phyloP scores from a whole-genome alignment of 2,329 filamentous ascomycete genomes.

The Ceratocystis huliohia region DNA sequence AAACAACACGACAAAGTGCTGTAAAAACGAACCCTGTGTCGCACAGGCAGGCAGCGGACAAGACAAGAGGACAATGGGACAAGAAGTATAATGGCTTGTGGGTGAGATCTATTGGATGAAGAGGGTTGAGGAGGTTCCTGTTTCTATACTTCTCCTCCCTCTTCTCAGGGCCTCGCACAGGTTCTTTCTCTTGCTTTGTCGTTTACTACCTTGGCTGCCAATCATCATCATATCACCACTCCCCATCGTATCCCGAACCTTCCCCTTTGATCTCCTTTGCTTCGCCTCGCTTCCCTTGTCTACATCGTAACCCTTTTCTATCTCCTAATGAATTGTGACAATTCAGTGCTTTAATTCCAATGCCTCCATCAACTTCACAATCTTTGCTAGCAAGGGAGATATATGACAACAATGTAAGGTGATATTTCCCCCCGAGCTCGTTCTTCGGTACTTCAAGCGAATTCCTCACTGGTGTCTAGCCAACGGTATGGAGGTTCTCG shows the following conservation, averaged over 20 bases:
- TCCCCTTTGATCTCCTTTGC: neutral
- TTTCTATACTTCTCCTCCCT: neutral
- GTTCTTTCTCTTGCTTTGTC: neutral
- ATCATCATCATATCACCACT: neutral
- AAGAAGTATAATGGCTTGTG: neutral
- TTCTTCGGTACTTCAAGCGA: neutral
- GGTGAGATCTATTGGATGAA: neutral
- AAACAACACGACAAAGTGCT: neutral
- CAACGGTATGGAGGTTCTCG: too few relatives aligned
- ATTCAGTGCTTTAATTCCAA: neutral
- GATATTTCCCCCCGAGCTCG: neutral
- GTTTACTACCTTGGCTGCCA: neutral
- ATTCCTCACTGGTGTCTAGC: neutral
- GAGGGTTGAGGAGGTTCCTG: neutral
- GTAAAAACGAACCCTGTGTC: neutral
- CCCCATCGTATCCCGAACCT: too few relatives aligned
- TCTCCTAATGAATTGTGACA: neutral
- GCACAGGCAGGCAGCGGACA: neutral
- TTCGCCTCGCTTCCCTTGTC: neutral
- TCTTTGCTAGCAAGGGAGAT: neutral
- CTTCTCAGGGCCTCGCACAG: neutral
- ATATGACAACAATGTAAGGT: neutral
- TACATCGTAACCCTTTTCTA: neutral
- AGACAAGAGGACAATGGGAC: neutral
- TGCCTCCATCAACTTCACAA: neutral